These are phyloP conservation scores for Rhytidiadelphus loreus DNA, from an alignment of 225 moss, liverwort and hornwort genomes.

Conservation along the genomic window DNA sequence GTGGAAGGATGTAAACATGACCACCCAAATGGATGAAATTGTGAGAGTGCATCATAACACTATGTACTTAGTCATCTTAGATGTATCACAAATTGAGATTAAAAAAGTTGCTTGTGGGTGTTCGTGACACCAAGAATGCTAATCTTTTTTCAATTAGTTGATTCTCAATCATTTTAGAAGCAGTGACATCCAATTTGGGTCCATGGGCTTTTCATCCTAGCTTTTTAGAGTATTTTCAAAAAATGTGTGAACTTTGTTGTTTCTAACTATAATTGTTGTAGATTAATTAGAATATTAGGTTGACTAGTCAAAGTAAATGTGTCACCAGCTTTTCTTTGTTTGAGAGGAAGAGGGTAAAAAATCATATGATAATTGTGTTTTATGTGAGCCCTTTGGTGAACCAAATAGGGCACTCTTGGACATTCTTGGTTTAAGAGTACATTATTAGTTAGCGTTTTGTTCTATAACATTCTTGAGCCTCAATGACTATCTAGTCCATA, in stretches of 20 bases:
- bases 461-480: background rate
- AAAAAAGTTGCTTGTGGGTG: accelerated
- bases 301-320: background rate
- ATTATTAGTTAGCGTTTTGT: background rate
- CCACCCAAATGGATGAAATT: background rate
- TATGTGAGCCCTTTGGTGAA: background rate
- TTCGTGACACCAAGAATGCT: background rate
- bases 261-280: background rate
- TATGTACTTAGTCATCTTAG: background rate
- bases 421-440: background rate
- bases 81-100: background rate
- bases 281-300: background rate
- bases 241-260: background rate
- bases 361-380: background rate
- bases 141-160: background rate
- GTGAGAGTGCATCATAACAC: accelerated
- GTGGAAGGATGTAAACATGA: background rate
- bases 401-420: background rate
- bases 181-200: background rate
- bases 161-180: no score
- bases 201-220: background rate
- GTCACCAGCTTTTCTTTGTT: background rate
- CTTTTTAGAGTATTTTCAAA: background rate
- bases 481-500: background rate
- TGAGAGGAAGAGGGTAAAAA: background rate